A percentile compares a stretch with the other conserved stretches of the same genome.
phyloP scores from a whole-genome alignment of 257 asterid species.

The Lithospermum erythrorhizon region DNA sequence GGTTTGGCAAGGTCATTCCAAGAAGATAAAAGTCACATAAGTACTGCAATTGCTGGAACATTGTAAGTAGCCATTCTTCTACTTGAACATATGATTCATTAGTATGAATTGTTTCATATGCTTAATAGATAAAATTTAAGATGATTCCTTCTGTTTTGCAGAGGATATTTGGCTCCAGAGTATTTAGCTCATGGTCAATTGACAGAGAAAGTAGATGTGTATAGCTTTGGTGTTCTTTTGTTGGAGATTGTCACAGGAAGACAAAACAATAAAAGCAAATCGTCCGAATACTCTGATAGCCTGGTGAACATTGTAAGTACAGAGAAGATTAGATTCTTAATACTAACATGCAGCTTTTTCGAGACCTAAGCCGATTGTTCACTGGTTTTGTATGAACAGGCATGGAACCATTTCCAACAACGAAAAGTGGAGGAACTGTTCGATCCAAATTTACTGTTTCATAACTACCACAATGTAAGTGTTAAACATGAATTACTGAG shows the following conservation, averaged over 20 bases:
- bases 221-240: conserved; percentile 30
- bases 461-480: conserved; percentile 13
- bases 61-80: conserved; percentile 15
- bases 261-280: conserved; percentile 22
- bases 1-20: conserved; percentile 39
- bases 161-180: conserved; percentile 44
- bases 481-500: conserved; percentile 19
- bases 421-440: conserved; percentile 20
- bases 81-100: not conserved
- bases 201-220: conserved; percentile 32
- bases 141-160: not conserved
- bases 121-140: not conserved
- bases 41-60: conserved; percentile 38
- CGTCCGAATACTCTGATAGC: conserved; percentile 18
- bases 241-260: conserved; percentile 24
- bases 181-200: conserved; percentile 33
- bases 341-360: not conserved
- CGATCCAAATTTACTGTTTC: conserved; percentile 29
- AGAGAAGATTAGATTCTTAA: not conserved
- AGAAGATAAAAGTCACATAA: conserved; percentile 38
- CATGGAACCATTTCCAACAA: conserved; percentile 26
- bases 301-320: conserved; percentile 19
- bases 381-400: conserved; percentile 11
- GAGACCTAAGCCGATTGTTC: no score
- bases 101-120: not conserved